Conservation (phyloP, 2,329 filamentous ascomycete genomes). For the Didymosphaeria variabile region DNA sequence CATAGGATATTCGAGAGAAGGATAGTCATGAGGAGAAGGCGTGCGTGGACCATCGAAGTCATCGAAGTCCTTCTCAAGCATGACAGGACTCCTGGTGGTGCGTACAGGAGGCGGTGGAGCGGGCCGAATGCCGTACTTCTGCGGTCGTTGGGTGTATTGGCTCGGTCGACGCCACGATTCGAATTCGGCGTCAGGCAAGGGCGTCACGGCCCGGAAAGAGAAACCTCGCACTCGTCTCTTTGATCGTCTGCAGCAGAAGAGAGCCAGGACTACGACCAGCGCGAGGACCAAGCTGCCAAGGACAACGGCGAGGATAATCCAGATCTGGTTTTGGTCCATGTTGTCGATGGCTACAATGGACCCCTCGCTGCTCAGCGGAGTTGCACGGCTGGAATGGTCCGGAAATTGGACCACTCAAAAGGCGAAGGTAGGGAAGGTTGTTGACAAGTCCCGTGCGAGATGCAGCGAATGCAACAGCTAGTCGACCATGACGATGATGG, state of each 20-base stretch:
- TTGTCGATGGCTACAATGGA: slow-evolving; percentile 9
- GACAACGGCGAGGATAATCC: slow-evolving; percentile 48
- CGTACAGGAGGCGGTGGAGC: slow-evolving; percentile 37
- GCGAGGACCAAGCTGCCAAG: slow-evolving; percentile 44
- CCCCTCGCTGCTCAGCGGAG: not conserved
- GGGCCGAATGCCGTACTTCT: slow-evolving; percentile 47
- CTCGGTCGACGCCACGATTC: slow-evolving; percentile 52
- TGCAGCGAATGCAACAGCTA: slow-evolving; percentile 33
- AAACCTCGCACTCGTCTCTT: slow-evolving; percentile 47
- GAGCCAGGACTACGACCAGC: slow-evolving; percentile 36
- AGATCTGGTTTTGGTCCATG: slow-evolving; percentile 46
- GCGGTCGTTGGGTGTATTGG: slow-evolving; percentile 46
- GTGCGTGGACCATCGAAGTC: slow-evolving; percentile 39
- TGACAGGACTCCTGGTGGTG: slow-evolving; percentile 23
- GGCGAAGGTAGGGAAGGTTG: slow-evolving; percentile 23
- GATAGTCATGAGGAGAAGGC: slow-evolving; percentile 36
- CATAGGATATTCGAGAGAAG: slow-evolving; percentile 34
- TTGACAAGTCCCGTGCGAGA: slow-evolving; percentile 29
- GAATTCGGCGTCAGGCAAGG: slow-evolving; percentile 52
- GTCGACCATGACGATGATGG: slow-evolving; percentile 39
- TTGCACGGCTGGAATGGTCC: slow-evolving; percentile 4
- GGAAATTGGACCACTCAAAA: slow-evolving; percentile 8
- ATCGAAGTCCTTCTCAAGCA: slow-evolving; percentile 47
- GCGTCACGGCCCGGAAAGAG: slow-evolving; percentile 49
- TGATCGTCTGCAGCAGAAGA: slow-evolving; percentile 46